A percentile compares a stretch with the other conserved stretches of the same genome.
These are phyloP conservation scores for Yamadazyma diddensiae DNA, from an alignment of 1,139 yeast genomes.

Conservation along the genomic window DNA sequence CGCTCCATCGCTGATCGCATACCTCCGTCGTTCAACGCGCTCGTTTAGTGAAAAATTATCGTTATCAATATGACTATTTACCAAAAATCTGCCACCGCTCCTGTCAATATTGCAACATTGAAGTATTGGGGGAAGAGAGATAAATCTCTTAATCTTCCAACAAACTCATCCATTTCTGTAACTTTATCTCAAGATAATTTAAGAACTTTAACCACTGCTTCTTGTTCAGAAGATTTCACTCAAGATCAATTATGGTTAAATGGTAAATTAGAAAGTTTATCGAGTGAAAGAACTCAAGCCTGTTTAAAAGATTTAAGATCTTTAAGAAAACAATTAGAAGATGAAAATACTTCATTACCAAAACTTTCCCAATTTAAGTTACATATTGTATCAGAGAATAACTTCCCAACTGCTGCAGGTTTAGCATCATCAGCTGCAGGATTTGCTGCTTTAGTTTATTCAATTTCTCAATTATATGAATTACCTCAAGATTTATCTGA, in stretches of 20 bases:
- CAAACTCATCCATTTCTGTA: constrained; percentile 92
- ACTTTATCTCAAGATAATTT: constrained; percentile 88
- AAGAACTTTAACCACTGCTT: constrained; percentile 86
- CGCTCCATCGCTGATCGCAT: background rate
- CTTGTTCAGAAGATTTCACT: constrained; percentile 55
- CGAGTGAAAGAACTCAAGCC: constrained; percentile 70
- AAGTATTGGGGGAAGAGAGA: constrained; percentile 99
- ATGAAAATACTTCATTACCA: constrained; percentile 47
- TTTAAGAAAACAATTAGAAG: constrained; percentile 59
- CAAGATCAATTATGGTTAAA: constrained; percentile 81
- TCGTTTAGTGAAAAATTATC: constrained; percentile 9
- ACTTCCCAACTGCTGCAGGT: constrained; percentile 99
- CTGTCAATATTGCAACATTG: constrained; percentile 94
- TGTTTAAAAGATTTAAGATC: constrained; percentile 74
- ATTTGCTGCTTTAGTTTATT: constrained; percentile 88
- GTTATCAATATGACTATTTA: constrained; percentile 42
- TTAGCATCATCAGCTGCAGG: constrained; percentile 93
- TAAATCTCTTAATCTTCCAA: constrained; percentile 80
- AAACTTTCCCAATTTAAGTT: constrained; percentile 63
- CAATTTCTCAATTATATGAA: constrained; percentile 77
- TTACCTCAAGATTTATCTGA: constrained; percentile 82
- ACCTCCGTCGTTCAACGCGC: too few relatives aligned
- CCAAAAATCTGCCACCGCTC: constrained; percentile 88
- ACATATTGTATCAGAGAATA: constrained; percentile 88
- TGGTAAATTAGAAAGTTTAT: constrained; percentile 65